These are phyloP conservation scores for Coemansia sp. DNA, from an alignment of 192 early-diverging fungal species.

Conservation along the genomic window DNA sequence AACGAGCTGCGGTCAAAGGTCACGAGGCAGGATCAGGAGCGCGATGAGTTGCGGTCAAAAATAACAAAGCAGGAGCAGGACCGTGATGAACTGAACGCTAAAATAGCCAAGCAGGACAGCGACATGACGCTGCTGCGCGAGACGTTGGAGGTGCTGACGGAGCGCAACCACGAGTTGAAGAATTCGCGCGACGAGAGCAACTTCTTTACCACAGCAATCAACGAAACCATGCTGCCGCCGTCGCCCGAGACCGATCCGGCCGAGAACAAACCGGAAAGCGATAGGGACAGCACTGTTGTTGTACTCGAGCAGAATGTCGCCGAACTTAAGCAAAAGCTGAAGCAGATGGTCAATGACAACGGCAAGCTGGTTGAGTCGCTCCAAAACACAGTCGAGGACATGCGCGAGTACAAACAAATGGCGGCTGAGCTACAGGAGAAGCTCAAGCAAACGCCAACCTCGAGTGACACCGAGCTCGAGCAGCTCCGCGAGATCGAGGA, in stretches of 20 bases:
- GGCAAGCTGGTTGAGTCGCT: constrained; percentile 11
- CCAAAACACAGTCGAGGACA: constrained; percentile 11
- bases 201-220: constrained; percentile 22
- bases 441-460: neutral
- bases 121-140: constrained; percentile 19
- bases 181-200: constrained; percentile 19
- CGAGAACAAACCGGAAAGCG: neutral
- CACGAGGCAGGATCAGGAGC: neutral
- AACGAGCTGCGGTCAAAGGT: constrained; percentile 4
- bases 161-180: constrained; percentile 32
- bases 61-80: neutral
- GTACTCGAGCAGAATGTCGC: neutral
- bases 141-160: constrained; percentile 23
- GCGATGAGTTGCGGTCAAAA: neutral
- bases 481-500: constrained; percentile 31
- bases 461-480: constrained; percentile 10
- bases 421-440: constrained; percentile 15
- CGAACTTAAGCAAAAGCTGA: constrained; percentile 13
- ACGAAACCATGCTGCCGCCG: constrained; percentile 6
- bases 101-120: neutral
- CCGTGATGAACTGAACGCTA: neutral
- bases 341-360: constrained; percentile 14
- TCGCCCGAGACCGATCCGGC: neutral
- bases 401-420: constrained; percentile 15
- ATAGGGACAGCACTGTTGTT: neutral